Evolutionary conservation across 768 basidiomycete species (phyloP).

Genomic region (Leccinum longicurvipes): DNA sequence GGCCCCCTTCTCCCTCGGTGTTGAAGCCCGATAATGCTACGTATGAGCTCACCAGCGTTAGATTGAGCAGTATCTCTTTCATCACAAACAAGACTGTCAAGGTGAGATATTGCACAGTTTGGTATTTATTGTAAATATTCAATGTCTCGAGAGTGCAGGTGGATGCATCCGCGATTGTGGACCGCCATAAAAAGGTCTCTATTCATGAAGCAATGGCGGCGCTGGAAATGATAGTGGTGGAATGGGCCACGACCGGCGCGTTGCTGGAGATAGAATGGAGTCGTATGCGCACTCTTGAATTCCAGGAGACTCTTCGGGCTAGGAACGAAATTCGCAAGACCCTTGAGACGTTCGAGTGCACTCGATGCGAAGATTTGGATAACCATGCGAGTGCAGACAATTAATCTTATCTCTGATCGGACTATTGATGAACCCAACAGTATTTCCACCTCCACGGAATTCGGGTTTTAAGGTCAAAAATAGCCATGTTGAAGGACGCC

Average conservation of each 20-base stretch:
- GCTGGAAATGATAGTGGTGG: conserved; percentile 49
- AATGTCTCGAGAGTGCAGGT: conserved; percentile 44
- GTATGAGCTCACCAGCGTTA: conserved; percentile 66
- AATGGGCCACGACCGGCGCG: conserved; percentile 47
- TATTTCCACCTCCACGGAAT: conserved; percentile 73
- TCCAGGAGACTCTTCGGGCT: conserved; percentile 75
- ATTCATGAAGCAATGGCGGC: conserved; percentile 55
- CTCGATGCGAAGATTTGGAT: conserved; percentile 62
- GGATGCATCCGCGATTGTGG: conserved; percentile 66
- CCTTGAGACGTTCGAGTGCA: conserved; percentile 47
- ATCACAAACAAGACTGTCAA: conserved; percentile 72
- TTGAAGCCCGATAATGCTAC: conserved; percentile 48
- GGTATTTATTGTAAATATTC: not conserved
- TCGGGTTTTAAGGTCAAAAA: conserved; percentile 68
- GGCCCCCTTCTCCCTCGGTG: conserved; percentile 61
- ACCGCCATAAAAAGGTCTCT: conserved; percentile 56
- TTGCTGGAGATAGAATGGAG: conserved; percentile 85
- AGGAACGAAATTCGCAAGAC: conserved; percentile 49
- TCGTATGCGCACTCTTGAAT: conserved; percentile 80
- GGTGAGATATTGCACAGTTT: conserved; percentile 59
- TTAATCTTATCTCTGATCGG: conserved; percentile 2
- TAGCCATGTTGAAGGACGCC: conserved; percentile 74
- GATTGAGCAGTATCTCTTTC: conserved; percentile 70
- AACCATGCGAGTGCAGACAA: conserved; percentile 58
- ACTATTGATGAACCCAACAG: conserved; percentile 39